Conservation (phyloP, 179 eudicot genomes). For the Spinacia oleracea region DNA sequence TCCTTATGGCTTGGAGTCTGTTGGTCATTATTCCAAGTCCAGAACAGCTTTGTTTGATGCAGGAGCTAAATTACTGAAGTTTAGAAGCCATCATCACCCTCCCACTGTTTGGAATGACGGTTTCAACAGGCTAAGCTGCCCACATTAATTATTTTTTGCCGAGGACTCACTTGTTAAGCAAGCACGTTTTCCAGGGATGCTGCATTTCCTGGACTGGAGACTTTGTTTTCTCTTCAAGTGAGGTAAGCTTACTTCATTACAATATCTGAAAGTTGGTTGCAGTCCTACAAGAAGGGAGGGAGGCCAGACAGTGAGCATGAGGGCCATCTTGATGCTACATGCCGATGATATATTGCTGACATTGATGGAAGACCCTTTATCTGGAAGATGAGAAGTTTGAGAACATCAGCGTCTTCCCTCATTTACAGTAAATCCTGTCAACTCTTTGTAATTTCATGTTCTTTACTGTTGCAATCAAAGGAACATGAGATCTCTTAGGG, state of each 20-base stretch:
- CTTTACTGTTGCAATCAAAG: background rate
- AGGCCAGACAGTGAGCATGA: background rate
- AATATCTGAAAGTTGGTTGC: slow-evolving; percentile 1
- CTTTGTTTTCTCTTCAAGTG: background rate
- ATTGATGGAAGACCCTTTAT: background rate
- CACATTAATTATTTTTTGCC: background rate
- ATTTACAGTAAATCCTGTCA: background rate
- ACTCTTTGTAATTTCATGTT: background rate
- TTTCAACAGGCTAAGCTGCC: background rate
- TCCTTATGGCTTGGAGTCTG: background rate
- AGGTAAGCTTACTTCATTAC: background rate
- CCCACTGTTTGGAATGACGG: background rate
- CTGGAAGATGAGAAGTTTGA: background rate
- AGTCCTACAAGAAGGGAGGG: background rate
- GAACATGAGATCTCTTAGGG: background rate
- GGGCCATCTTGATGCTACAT: background rate
- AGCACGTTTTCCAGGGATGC: background rate
- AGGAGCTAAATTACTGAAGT: background rate
- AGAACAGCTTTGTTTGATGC: background rate
- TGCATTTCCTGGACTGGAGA: background rate
- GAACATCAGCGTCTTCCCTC: background rate
- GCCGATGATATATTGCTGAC: background rate
- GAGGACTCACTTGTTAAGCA: background rate
- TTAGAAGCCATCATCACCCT: background rate
- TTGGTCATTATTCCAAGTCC: background rate